Conservation (phyloP, 176 grass and related monocot species). For the Oryza glumipatula region DNA sequence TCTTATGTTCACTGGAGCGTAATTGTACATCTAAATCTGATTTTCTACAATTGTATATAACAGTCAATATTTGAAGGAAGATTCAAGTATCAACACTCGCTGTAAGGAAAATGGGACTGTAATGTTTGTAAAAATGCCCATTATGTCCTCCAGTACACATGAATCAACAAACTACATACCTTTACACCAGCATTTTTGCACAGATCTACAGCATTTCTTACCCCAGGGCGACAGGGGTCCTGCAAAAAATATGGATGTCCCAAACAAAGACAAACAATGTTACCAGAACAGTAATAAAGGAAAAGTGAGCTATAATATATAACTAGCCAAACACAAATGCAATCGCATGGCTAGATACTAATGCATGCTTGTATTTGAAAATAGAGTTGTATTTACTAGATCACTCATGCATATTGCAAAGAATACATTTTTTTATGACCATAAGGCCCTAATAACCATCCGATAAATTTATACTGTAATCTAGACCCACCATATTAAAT, state of each 20-base stretch:
- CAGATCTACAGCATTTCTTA: slow-evolving; percentile 75
- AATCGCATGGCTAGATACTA: background rate
- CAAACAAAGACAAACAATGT: slow-evolving; percentile 29
- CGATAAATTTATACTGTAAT: background rate
- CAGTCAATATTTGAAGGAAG: slow-evolving; percentile 13
- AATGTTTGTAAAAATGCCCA: slow-evolving; percentile 23
- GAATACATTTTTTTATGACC: background rate
- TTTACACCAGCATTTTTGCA: slow-evolving; percentile 81
- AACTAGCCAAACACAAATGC: background rate
- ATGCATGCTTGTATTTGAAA: background rate
- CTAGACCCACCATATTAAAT: background rate
- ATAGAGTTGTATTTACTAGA: background rate
- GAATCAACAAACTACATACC: slow-evolving; percentile 48
- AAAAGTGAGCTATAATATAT: slow-evolving; percentile 6
- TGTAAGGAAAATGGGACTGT: slow-evolving; percentile 33
- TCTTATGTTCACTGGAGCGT: background rate
- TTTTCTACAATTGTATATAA: slow-evolving; percentile 20
- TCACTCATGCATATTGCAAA: background rate
- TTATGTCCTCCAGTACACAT: slow-evolving; percentile 4
- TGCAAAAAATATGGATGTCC: slow-evolving; percentile 48
- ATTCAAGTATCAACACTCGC: background rate
- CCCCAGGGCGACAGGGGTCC: slow-evolving; percentile 95
- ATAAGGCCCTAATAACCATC: background rate
- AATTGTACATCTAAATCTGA: background rate
- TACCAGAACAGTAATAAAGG: slow-evolving; percentile 9